Evolutionary conservation across 257 asterid species (phyloP).

Genomic region (Rauvolfia tetraphylla): DNA sequence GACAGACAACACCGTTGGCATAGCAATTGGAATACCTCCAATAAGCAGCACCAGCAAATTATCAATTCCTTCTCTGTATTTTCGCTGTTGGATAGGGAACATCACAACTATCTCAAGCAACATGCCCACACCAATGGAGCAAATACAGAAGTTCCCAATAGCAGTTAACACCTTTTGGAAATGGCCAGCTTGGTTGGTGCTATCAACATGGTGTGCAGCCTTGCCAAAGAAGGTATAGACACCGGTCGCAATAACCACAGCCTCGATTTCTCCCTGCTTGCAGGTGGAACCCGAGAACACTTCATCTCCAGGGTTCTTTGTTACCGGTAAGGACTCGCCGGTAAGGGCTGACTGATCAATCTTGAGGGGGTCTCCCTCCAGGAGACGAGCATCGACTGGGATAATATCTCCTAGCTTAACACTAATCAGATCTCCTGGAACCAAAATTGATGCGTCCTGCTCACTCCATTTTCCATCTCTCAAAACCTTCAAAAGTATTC

Average conservation of each 20-base stretch:
- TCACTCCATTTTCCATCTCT: slow-evolving; percentile 87
- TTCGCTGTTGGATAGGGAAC: slow-evolving; percentile 69
- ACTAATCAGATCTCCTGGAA: slow-evolving; percentile 88
- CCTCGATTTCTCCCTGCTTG: slow-evolving; percentile 92
- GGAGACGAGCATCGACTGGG: slow-evolving; percentile 91
- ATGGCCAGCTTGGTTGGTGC: slow-evolving; percentile 92
- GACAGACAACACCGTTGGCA: slow-evolving; percentile 90
- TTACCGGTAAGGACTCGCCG: slow-evolving; percentile 83
- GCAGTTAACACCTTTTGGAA: slow-evolving; percentile 88
- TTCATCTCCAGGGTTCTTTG: slow-evolving; percentile 66
- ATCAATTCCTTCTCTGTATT: slow-evolving; percentile 84
- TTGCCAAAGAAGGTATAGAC: slow-evolving; percentile 95
- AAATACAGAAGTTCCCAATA: slow-evolving; percentile 89
- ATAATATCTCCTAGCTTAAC: slow-evolving; percentile 84
- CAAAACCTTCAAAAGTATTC: slow-evolving; percentile 46
- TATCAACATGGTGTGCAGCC: slow-evolving; percentile 95
- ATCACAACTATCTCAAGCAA: slow-evolving; percentile 66
- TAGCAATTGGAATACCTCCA: slow-evolving; percentile 94
- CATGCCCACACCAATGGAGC: slow-evolving; percentile 82
- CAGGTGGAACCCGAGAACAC: slow-evolving; percentile 93
- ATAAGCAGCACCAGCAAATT: slow-evolving; percentile 76
- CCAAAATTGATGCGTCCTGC: slow-evolving; percentile 77
- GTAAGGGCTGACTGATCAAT: slow-evolving; percentile 87
- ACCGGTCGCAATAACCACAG: slow-evolving; percentile 88
- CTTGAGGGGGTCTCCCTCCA: slow-evolving; percentile 88